Conservation (phyloP, 2,329 filamentous ascomycete genomes). For the Macrophomina phaseolina region DNA sequence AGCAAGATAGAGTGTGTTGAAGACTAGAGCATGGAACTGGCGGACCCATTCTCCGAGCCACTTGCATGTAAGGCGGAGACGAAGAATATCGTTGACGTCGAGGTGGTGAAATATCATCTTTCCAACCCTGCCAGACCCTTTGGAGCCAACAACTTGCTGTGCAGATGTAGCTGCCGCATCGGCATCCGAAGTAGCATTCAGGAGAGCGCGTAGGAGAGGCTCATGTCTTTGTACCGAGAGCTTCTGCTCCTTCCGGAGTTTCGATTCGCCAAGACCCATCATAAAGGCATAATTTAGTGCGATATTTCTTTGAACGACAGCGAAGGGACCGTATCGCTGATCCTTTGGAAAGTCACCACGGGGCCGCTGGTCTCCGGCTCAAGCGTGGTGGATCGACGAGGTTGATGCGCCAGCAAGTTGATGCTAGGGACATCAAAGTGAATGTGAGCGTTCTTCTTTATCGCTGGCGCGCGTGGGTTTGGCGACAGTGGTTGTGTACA, state of each 20-base stretch:
- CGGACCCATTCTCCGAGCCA: conserved; percentile 15
- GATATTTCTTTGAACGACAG: not conserved
- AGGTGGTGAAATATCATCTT: not conserved
- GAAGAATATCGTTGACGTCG: not conserved
- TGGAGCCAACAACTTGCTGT: not conserved
- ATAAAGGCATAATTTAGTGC: not conserved
- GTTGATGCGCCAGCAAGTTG: too few relatives aligned
- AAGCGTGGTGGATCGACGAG: not conserved
- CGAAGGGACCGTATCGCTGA: not conserved
- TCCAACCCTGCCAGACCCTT: not conserved
- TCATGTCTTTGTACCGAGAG: not conserved
- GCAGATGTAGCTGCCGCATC: not conserved
- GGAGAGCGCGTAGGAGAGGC: not conserved
- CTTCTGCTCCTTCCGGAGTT: not conserved
- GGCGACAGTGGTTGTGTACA: not conserved
- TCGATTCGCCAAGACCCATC: not conserved
- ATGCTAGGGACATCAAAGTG: too few relatives aligned
- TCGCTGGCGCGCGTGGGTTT: not conserved
- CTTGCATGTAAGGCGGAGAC: conserved; percentile 4
- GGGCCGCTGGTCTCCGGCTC: not conserved
- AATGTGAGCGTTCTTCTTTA: not conserved
- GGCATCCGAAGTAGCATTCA: not conserved
- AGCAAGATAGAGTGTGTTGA: not conserved
- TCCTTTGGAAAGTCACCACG: not conserved
- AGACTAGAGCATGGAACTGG: not conserved